Evolutionary conservation across 257 asterid genomes (phyloP).

Genomic region (Nicotiana sylvestris): DNA sequence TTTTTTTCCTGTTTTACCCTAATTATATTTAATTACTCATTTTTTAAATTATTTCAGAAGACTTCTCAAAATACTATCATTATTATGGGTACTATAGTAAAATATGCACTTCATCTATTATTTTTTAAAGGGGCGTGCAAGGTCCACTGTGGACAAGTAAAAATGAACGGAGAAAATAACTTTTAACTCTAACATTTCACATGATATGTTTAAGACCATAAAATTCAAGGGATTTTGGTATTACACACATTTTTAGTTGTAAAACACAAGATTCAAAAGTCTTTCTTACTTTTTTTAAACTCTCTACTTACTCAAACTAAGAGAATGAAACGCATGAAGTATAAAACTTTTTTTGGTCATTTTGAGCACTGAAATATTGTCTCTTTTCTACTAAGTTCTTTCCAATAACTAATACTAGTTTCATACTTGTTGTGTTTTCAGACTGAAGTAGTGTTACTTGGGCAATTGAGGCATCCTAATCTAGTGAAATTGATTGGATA

Average conservation of each 20-base stretch:
- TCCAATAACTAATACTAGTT: not conserved
- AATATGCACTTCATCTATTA: too few relatives aligned
- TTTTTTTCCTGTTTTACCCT: too few relatives aligned
- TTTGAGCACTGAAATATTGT: not conserved
- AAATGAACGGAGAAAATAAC: too few relatives aligned
- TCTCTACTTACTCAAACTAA: not conserved
- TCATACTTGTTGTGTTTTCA: not conserved
- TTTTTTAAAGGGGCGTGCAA: too few relatives aligned
- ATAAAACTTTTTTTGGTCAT: not conserved
- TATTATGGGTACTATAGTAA: too few relatives aligned
- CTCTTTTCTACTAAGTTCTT: not conserved
- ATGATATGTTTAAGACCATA: too few relatives aligned
- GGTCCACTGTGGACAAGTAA: too few relatives aligned
- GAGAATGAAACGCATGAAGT: not conserved
- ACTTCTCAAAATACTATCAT: too few relatives aligned
- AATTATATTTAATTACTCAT: too few relatives aligned
- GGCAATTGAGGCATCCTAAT: constrained; percentile 13
- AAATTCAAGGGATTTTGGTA: not conserved
- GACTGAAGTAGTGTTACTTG: constrained; percentile 22
- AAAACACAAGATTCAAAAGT: not conserved
- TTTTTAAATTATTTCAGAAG: too few relatives aligned
- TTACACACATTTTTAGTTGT: not conserved
- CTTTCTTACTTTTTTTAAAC: not conserved
- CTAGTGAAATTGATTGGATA: constrained; percentile 16
- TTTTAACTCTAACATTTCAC: not conserved